These are phyloP conservation scores for Chaetomium olivaceum DNA, from an alignment of 2,329 filamentous ascomycete genomes.

Conservation along the genomic window DNA sequence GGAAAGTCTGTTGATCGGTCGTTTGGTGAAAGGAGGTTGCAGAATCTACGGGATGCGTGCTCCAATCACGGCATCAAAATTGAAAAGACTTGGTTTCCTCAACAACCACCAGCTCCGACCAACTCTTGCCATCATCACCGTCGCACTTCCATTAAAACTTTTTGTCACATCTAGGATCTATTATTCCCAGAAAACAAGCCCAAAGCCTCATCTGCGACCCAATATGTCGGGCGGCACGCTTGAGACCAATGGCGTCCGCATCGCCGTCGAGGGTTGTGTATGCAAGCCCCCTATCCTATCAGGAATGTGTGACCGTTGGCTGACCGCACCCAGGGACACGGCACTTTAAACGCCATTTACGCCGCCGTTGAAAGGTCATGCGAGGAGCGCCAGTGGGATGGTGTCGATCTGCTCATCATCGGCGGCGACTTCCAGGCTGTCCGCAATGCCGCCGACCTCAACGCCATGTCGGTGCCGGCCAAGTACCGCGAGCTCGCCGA, in stretches of 20 bases:
- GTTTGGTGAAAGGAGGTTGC: background rate
- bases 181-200: background rate
- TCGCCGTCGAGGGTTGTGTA: conserved; percentile 87
- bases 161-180: background rate
- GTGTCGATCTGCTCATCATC: conserved; percentile 87
- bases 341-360: conserved; percentile 89
- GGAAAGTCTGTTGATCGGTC: background rate
- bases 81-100: background rate
- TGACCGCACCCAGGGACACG: conserved; percentile 70
- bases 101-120: background rate
- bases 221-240: conserved; percentile 14
- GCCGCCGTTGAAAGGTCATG: conserved; percentile 70
- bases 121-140: background rate
- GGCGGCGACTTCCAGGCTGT: conserved; percentile 94
- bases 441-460: conserved; percentile 84
- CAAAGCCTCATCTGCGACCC: background rate
- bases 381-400: conserved; percentile 71
- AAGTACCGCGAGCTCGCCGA: conserved; percentile 90
- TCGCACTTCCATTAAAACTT: no score
- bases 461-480: conserved; percentile 81
- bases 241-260: conserved; percentile 56
- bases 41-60: background rate
- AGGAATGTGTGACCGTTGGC: background rate
- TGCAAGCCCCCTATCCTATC: conserved; percentile 39
- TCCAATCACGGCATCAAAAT: conserved; percentile 1